phyloP scores from a whole-genome alignment of 2,329 filamentous ascomycete genomes.

The Colletotrichum filicis region DNA sequence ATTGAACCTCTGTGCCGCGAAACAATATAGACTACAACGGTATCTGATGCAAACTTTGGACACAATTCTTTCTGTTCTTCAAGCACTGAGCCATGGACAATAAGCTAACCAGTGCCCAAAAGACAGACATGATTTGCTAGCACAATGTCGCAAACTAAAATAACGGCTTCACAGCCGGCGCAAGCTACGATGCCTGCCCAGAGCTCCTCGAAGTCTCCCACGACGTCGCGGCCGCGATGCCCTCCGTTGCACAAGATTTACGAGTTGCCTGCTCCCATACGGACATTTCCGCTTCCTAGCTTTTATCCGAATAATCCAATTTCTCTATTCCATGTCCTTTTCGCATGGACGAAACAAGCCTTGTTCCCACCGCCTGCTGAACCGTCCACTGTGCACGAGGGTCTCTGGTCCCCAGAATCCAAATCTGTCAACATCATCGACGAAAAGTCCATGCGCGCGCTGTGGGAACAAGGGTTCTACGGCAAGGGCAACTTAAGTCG shows the following conservation, averaged over 20 bases:
- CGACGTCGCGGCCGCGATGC: constrained; percentile 42
- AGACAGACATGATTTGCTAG: constrained; percentile 60
- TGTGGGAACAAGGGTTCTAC: constrained; percentile 98
- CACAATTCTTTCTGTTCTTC: constrained; percentile 27
- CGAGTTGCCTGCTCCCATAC: constrained; percentile 81
- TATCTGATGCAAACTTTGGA: constrained; percentile 76
- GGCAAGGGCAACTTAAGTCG: constrained; percentile 93
- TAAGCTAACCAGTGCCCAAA: constrained; percentile 37
- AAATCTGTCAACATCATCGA: constrained; percentile 88
- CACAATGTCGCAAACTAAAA: constrained; percentile 55
- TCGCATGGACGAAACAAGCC: constrained; percentile 80
- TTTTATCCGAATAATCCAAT: constrained; percentile 94
- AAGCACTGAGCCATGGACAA: not conserved
- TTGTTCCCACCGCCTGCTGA: constrained; percentile 75
- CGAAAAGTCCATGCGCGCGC: constrained; percentile 75
- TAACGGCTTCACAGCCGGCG: constrained; percentile 24
- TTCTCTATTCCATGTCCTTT: constrained; percentile 83
- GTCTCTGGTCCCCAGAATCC: constrained; percentile 84
- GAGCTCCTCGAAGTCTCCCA: constrained; percentile 38
- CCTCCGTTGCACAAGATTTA: constrained; percentile 78
- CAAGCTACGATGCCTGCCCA: constrained; percentile 25
- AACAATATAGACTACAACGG: constrained; percentile 92
- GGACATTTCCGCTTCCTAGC: constrained; percentile 83
- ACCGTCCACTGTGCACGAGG: constrained; percentile 72
- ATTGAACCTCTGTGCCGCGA: constrained; percentile 70